Evolutionary conservation across 2,329 filamentous ascomycete species (phyloP).

Genomic region (Didymella pinodella): DNA sequence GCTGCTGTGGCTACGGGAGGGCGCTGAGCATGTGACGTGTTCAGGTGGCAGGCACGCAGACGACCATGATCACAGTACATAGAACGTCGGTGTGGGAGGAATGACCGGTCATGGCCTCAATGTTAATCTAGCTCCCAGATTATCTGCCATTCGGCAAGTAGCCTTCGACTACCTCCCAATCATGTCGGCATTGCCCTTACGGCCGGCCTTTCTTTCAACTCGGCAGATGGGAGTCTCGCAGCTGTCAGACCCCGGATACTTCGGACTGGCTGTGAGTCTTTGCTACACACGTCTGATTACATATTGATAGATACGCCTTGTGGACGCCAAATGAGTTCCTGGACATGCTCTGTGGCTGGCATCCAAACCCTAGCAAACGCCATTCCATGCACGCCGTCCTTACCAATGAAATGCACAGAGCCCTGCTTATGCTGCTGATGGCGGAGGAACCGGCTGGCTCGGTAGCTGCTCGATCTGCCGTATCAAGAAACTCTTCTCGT

Average conservation of each 20-base stretch:
- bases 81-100: no score
- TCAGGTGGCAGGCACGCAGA: neutral
- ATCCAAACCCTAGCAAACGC: constrained; percentile 20
- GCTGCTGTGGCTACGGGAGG: neutral
- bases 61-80: neutral
- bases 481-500: constrained; percentile 96
- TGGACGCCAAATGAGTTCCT: constrained; percentile 12
- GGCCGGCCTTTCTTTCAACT: no score
- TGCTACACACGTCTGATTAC: neutral
- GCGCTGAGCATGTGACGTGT: neutral
- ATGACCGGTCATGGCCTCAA: no score
- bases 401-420: constrained; percentile 3
- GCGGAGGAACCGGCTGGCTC: constrained; percentile 39
- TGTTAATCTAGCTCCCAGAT: no score
- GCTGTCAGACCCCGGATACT: neutral
- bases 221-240: no score
- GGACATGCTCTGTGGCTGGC: constrained; percentile 6
- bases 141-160: no score
- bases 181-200: no score
- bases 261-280: neutral
- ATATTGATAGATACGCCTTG: constrained; percentile 18
- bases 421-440: constrained; percentile 27
- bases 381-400: constrained; percentile 10
- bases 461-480: constrained; percentile 77
- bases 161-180: no score